A percentile compares a stretch with the other conserved stretches of the same genome.
Evolutionary conservation across 1,284 basidiomycete species (phyloP).

Genomic region (Anthracocystis walkeri): DNA sequence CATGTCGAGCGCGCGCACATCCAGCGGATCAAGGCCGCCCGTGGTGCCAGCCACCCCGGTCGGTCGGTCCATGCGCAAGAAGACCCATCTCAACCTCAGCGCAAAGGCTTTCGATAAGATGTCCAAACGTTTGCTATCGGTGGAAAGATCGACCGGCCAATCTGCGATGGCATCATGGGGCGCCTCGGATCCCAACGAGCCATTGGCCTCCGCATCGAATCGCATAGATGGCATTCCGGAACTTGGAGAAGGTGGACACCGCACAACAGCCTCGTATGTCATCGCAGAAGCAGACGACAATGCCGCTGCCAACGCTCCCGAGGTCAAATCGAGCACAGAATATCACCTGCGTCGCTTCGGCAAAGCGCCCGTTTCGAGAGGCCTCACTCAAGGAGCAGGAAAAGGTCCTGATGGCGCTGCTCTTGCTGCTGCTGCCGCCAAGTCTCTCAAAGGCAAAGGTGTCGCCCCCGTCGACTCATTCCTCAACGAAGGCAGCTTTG

Average conservation of each 20-base stretch:
- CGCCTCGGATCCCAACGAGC: slow-evolving; percentile 30
- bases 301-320: slow-evolving; percentile 12
- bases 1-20: slow-evolving; percentile 40
- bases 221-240: slow-evolving; percentile 46
- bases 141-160: slow-evolving; percentile 43
- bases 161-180: slow-evolving; percentile 39
- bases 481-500: slow-evolving; percentile 65
- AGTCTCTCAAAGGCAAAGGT: slow-evolving; percentile 53
- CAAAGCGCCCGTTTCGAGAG: slow-evolving; percentile 40
- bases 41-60: slow-evolving; percentile 47
- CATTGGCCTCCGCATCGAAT: slow-evolving; percentile 25
- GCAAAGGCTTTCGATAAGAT: slow-evolving; percentile 63
- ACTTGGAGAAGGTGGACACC: slow-evolving; percentile 47
- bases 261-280: slow-evolving; percentile 45
- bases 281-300: slow-evolving; percentile 49
- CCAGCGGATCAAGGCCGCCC: slow-evolving; percentile 45
- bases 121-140: slow-evolving; percentile 46
- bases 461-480: slow-evolving; percentile 61
- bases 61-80: slow-evolving; percentile 48
- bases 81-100: slow-evolving; percentile 56
- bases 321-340: slow-evolving; percentile 46
- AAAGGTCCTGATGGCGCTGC: slow-evolving; percentile 59
- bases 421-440: slow-evolving; percentile 57
- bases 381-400: slow-evolving; percentile 49
- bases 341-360: slow-evolving; percentile 47